Evolutionary conservation across 345 rosid species (phyloP).

Genomic region (Brassica nigra): DNA sequence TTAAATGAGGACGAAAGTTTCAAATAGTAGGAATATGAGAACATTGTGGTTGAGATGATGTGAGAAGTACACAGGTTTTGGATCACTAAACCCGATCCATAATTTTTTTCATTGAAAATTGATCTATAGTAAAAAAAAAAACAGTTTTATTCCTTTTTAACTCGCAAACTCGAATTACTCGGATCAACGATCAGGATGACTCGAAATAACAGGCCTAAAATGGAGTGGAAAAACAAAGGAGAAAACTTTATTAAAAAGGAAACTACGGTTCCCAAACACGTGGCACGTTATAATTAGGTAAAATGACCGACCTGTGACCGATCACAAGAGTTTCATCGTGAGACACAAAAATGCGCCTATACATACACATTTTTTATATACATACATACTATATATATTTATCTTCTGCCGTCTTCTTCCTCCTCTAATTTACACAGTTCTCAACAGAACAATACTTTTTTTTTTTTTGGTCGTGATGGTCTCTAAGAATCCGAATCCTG

Average conservation of each 20-base stretch:
- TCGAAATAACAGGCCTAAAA: background rate
- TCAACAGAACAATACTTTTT: no score
- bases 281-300: constrained; percentile 6
- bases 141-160: no score
- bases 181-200: background rate
- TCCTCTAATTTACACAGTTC: background rate
- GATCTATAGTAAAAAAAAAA: background rate
- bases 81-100: background rate
- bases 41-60: background rate
- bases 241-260: background rate
- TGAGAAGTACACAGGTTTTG: background rate
- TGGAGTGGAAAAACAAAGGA: background rate
- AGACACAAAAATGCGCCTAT: constrained; percentile 1
- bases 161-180: background rate
- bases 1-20: background rate
- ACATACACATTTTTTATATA: background rate
- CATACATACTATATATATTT: background rate
- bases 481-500: constrained; percentile 63
- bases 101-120: no score
- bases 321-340: constrained; percentile 10
- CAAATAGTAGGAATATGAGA: background rate
- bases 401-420: constrained; percentile 20
- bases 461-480: constrained; percentile 46
- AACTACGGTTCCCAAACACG: background rate
- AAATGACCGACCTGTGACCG: constrained; percentile 14